Evolutionary conservation across 305 asterid species (phyloP).

Genomic region (Fraxinus dipetala): DNA sequence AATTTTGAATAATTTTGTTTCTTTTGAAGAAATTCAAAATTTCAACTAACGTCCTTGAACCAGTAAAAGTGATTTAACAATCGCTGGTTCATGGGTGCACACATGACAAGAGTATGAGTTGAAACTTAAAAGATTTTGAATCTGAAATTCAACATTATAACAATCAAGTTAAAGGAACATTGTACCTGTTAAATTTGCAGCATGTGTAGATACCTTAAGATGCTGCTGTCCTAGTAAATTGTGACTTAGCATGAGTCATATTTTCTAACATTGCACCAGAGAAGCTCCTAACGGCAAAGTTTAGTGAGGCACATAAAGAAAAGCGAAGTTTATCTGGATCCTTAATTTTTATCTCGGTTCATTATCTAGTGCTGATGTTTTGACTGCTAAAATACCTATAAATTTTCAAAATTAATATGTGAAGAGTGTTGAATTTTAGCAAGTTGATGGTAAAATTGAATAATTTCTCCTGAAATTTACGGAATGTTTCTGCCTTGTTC

Average conservation of each 20-base stretch:
- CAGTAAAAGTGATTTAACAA: background rate
- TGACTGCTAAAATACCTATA: background rate
- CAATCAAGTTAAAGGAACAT: background rate
- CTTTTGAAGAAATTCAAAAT: slow-evolving; percentile 8
- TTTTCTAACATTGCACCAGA: background rate
- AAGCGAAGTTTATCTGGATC: background rate
- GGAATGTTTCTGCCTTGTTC: background rate
- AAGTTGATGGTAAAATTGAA: background rate
- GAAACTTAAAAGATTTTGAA: background rate
- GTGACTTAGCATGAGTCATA: background rate
- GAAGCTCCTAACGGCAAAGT: background rate
- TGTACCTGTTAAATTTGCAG: background rate
- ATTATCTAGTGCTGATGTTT: background rate
- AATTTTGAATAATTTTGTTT: background rate
- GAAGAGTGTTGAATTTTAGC: background rate
- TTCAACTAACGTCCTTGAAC: background rate
- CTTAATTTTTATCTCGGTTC: background rate
- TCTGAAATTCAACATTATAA: background rate
- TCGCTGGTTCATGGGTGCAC: background rate
- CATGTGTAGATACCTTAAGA: background rate
- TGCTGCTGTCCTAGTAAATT: background rate
- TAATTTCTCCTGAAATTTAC: background rate
- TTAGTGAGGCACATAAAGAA: background rate
- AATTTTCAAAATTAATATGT: background rate
- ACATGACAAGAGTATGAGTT: background rate